phyloP scores from a whole-genome alignment of 352 stramenopile species.

The Halophytophthora polymorphica region DNA sequence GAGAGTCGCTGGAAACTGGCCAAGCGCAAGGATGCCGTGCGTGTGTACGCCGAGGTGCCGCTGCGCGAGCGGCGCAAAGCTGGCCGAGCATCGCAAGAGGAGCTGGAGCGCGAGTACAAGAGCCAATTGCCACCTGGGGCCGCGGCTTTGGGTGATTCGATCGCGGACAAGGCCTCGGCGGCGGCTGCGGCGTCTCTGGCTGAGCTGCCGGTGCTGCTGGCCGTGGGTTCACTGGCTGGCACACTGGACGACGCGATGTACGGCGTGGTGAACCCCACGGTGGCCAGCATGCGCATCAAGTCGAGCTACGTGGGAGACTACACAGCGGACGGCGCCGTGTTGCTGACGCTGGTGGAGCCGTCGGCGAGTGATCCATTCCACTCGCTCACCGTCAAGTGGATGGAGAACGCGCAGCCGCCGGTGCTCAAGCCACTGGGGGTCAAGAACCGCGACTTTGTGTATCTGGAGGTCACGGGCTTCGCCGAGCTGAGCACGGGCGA shows the following conservation, averaged over 20 bases:
- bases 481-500: conserved; percentile 32
- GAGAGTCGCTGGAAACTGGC: conserved; percentile 23
- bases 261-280: conserved; percentile 27
- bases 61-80: conserved; percentile 18
- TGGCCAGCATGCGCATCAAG: conserved; percentile 32
- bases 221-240: conserved; percentile 26
- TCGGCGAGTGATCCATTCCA: conserved; percentile 42
- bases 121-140: conserved; percentile 7
- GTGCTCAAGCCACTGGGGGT: conserved; percentile 27
- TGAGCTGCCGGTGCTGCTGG: conserved; percentile 26
- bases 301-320: conserved; percentile 44
- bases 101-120: conserved; percentile 21
- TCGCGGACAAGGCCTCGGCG: conserved; percentile 14
- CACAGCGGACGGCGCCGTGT: conserved; percentile 36
- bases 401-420: conserved; percentile 27
- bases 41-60: conserved; percentile 25
- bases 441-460: conserved; percentile 56
- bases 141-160: background rate
- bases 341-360: conserved; percentile 44
- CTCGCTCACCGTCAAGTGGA: conserved; percentile 35
- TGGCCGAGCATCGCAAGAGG: conserved; percentile 14
- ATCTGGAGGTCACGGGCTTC: conserved; percentile 46
- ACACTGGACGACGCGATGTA: conserved; percentile 45
- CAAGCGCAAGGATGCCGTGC: conserved; percentile 23
- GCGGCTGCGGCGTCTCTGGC: conserved; percentile 19